Percentiles rank a stretch among this genome's conserved stretches.
Evolutionary conservation across 805 yeast genomes (phyloP).

Genomic region (Clavispora phyllophila): DNA sequence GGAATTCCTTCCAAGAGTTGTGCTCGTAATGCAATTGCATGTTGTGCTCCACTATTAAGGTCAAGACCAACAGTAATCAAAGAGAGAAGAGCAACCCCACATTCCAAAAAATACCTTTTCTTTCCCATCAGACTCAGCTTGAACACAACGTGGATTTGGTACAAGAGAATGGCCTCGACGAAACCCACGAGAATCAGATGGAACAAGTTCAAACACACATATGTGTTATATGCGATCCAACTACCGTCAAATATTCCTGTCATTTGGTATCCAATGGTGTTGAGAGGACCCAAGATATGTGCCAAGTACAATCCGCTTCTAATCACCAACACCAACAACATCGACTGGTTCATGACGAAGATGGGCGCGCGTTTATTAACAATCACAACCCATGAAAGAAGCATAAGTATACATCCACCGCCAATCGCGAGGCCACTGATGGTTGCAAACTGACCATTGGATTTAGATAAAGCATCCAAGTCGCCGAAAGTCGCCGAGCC

Average conservation of each 20-base stretch:
- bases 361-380: constrained; percentile 59
- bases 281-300: constrained; percentile 49
- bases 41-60: constrained; percentile 43
- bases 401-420: constrained; percentile 9
- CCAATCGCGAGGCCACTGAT: constrained; percentile 14
- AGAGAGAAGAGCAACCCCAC: constrained; percentile 41
- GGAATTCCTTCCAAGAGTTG: constrained; percentile 14
- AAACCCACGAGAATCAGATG: constrained; percentile 55
- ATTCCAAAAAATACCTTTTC: constrained; percentile 31
- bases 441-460: constrained; percentile 5
- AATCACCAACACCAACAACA: constrained; percentile 51
- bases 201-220: constrained; percentile 59
- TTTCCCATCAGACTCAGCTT: constrained; percentile 46
- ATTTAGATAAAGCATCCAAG: constrained; percentile 5
- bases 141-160: constrained; percentile 71
- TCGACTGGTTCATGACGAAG: constrained; percentile 64
- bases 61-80: constrained; percentile 55
- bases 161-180: constrained; percentile 61
- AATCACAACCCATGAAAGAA: constrained; percentile 13
- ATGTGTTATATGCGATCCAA: constrained; percentile 36
- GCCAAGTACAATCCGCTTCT: constrained; percentile 58
- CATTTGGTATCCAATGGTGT: constrained; percentile 41
- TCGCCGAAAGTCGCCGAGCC: constrained; percentile 7
- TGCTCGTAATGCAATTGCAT: not conserved
- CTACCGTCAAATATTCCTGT: constrained; percentile 26